A percentile compares a stretch with the other conserved stretches of the same genome.
phyloP scores from a whole-genome alignment of 2,329 filamentous ascomycete genomes.

The Monosporascus cannonballus region DNA sequence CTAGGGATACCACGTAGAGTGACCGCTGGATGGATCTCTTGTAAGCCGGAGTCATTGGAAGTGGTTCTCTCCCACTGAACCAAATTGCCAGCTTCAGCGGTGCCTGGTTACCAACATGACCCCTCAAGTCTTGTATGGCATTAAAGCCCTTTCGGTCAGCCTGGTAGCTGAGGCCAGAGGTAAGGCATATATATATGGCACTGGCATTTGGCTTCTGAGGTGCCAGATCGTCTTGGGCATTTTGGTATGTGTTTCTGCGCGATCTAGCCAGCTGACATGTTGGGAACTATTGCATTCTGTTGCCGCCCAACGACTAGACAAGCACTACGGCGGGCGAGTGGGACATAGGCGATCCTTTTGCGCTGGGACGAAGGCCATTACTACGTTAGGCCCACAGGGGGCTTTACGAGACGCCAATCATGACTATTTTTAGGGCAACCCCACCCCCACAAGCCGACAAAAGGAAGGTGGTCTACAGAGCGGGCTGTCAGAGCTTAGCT shows the following conservation, averaged over 20 bases:
- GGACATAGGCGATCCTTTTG: neutral
- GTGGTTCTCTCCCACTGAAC: constrained; percentile 28
- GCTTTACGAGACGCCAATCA: neutral
- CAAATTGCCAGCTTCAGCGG: constrained; percentile 39
- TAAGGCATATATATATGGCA: no score
- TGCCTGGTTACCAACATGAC: constrained; percentile 31
- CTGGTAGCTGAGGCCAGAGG: constrained; percentile 33
- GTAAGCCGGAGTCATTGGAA: constrained; percentile 32
- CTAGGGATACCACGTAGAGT: no score
- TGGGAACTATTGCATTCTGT: neutral
- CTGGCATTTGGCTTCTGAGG: no score
- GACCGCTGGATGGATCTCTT: no score
- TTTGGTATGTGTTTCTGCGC: no score
- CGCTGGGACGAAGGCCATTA: neutral
- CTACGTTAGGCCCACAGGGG: neutral
- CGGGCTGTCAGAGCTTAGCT: neutral
- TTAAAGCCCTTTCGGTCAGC: constrained; percentile 34
- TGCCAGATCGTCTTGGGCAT: no score
- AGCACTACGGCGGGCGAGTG: neutral
- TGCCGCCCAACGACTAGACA: neutral
- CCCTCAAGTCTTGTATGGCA: constrained; percentile 34
- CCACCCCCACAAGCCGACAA: neutral
- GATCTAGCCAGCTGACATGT: no score
- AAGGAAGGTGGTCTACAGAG: neutral
- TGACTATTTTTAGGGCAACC: neutral